Base-by-base conservation (phyloP, 257 asterid species). In the Euphrasia confusa region DNA sequence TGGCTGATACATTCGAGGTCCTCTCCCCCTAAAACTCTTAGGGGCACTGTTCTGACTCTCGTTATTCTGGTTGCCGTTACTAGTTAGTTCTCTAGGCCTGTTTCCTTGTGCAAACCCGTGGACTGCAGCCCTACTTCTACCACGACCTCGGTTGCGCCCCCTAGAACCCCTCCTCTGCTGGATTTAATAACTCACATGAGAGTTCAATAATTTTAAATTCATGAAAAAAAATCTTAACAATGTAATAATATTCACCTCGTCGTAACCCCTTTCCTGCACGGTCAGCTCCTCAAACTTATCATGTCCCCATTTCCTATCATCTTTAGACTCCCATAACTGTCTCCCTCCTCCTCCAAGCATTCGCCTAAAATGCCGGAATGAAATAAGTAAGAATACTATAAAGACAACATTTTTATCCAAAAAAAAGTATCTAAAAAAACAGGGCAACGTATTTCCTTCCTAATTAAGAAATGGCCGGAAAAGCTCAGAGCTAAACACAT, bases 241-340 rank as follows among this genome's bases (percentile, higher is more conserved):
- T 61, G 68, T 11, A 58, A 70, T n/a, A 49, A 69, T 33, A 21
- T 53, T 78, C 76, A 92, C 99, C 86, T 80, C 89, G 2, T 81
- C 94, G 68, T 80, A 76, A 39, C 73, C 79, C 74, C 87, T 80
- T 70, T 89, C 96, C 59, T 84, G 94, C 58, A 72, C 40, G 56
- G 82, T 81, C 80, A 89, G 74, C 80, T 92, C 99, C 76, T 92
- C 99, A 73, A 83, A 92, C 81, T 92, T 92, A 84, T 92, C 99
- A 68, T 92, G 99, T 48, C 99, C 99, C 99, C 99, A 92, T 83
- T 92, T 92, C 76, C 82, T 77, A 42, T 84, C 95, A 78, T 91
- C 98, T 78, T 80, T 88, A 28, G 90, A 84, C 68, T 91, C 98
- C 98, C 98, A 91, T 67, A 89, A 78, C 78, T 79, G 84, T 68